Conservation (phyloP, 768 basidiomycete genomes). For the Termitomyces sp. region DNA sequence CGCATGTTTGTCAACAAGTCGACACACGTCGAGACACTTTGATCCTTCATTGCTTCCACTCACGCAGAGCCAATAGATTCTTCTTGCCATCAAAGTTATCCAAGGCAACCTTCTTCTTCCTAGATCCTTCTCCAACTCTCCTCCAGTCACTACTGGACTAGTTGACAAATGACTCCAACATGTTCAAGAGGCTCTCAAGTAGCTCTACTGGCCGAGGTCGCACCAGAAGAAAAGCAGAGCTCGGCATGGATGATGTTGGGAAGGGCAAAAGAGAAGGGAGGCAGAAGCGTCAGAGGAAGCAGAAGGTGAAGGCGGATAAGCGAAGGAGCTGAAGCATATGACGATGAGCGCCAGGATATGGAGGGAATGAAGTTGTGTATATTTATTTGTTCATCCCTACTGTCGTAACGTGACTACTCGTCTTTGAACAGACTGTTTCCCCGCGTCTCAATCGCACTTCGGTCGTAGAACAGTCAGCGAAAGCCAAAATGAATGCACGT, state of each 20-base stretch:
- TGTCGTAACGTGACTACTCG: not conserved
- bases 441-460: slow-evolving; percentile 81
- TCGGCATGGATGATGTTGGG: not conserved
- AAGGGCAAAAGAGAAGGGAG: not conserved
- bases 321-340: slow-evolving; percentile 21
- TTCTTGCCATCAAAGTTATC: not conserved
- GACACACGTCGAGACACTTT: too few species aligned
- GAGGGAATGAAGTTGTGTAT: slow-evolving; percentile 74
- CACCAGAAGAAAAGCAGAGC: not conserved
- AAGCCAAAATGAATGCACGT: slow-evolving; percentile 67
- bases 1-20: too few species aligned
- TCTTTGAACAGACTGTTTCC: slow-evolving; percentile 56
- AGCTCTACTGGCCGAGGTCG: not conserved
- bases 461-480: slow-evolving; percentile 80
- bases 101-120: not conserved
- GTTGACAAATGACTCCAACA: not conserved
- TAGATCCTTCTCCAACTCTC: not conserved
- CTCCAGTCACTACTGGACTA: not conserved
- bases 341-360: slow-evolving; percentile 67
- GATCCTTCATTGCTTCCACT: too few species aligned
- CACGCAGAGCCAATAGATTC: not conserved
- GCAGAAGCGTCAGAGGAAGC: slow-evolving; percentile 2
- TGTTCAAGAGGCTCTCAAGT: not conserved
- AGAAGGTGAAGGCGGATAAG: slow-evolving; percentile 16
- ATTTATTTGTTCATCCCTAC: slow-evolving; percentile 1